These are phyloP conservation scores for Saraca asoca DNA, from an alignment of 331 rosid genomes.

Conservation along the genomic window DNA sequence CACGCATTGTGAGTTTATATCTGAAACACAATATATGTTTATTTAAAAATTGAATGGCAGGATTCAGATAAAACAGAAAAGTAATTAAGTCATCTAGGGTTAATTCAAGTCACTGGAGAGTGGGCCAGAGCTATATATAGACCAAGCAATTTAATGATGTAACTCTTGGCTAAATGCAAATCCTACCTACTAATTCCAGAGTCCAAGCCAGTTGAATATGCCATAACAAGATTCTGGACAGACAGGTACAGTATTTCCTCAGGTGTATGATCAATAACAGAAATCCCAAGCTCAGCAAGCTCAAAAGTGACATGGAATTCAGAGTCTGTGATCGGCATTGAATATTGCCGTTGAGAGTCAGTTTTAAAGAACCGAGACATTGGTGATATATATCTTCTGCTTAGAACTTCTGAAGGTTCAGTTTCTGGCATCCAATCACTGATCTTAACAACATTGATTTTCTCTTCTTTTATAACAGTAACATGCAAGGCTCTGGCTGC, in stretches of 20 bases:
- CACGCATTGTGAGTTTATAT: slow-evolving; percentile 84
- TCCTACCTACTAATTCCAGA: slow-evolving; percentile 90
- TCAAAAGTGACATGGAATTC: slow-evolving; percentile 83
- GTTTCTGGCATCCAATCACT: slow-evolving; percentile 93
- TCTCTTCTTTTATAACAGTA: slow-evolving; percentile 79
- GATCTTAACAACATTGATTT: slow-evolving; percentile 68
- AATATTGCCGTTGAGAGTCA: slow-evolving; percentile 53
- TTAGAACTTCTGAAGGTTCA: slow-evolving; percentile 54
- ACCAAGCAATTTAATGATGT: slow-evolving; percentile 29
- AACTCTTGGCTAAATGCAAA: slow-evolving; percentile 30
- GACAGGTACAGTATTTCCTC: slow-evolving; percentile 90
- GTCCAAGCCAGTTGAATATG: slow-evolving; percentile 93
- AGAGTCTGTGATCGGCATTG: slow-evolving; percentile 54
- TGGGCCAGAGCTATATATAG: slow-evolving; percentile 21
- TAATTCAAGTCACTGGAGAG: slow-evolving; percentile 25
- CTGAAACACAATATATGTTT: slow-evolving; percentile 46
- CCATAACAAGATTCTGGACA: slow-evolving; percentile 78
- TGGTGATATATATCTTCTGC: slow-evolving; percentile 46
- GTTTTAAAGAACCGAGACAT: slow-evolving; percentile 43
- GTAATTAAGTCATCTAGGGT: background rate
- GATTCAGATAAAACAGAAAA: slow-evolving; percentile 13
- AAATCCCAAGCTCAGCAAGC: slow-evolving; percentile 92
- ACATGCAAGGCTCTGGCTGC: slow-evolving; percentile 73
- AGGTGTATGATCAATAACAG: slow-evolving; percentile 92
- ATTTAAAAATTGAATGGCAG: slow-evolving; percentile 34